Base-by-base conservation (phyloP, 805 yeast species). In the Myxozyma neglecta region DNA sequence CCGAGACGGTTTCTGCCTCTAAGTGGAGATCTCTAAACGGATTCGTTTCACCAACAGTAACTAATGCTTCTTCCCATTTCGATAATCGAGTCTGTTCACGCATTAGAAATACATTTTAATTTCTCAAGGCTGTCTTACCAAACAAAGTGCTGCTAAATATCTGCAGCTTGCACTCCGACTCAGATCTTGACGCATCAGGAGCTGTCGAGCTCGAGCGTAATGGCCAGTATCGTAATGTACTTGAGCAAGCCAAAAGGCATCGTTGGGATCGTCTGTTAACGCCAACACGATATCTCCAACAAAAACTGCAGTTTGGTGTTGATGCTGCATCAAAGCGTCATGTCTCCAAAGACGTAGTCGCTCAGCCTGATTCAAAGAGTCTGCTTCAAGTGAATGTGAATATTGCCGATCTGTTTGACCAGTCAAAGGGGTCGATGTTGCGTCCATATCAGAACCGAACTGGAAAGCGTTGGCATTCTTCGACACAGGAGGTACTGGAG, bases 181-280 rank as follows among this genome's bases (percentile, higher is more conserved):
- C 58, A 79, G 74, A 67, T 81, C 84, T 57, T 81, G 83, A 39
- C 80, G 78, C 16, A 84, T 75, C 20, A 93, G 78, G 46, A 92
- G 74, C 65, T 85, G 86, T 56, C 90, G 82, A 1, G 96, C 97
- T 39, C 97, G 79, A 45, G 86, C 81, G 73, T 84, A 91, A 70
- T 88, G 84, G 10, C 93, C 93, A 59, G 84, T 84, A 59, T 85
- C 79, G 73, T 85, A 90, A 72, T 88, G 85, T 4, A 89, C 96
- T 76, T 93, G 97, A 0, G 97, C 97, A 36, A 93, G 79, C 97
- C 97, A 92, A 74, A 90, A 93, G 10, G 97, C 97, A 72, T 93
- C 98, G 70, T 87, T 89, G 13, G 97, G 88, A 71, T 92, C 97
- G 61, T 70, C 67, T 7, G 97, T 91, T 63, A 94, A 76, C 0